Conservation (phyloP, 805 yeast species). For the Dipodascus geniculatus region DNA sequence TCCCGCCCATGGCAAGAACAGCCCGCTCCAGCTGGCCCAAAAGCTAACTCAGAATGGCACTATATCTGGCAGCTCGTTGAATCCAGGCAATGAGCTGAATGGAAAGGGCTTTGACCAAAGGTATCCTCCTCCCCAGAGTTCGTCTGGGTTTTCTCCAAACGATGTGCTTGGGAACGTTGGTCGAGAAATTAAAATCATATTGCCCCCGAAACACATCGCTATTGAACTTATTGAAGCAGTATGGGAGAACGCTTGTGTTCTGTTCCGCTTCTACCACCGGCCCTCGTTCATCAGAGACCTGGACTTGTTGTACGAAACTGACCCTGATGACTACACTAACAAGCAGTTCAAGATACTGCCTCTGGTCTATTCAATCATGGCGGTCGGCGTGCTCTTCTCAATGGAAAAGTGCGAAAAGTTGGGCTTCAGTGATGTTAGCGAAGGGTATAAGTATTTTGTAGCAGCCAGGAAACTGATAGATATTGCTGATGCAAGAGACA, state of each 20-base stretch:
- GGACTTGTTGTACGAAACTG: constrained; percentile 64
- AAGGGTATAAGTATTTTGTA: constrained; percentile 67
- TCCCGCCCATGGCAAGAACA: too few relatives aligned
- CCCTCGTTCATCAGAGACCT: constrained; percentile 68
- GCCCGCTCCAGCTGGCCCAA: background rate
- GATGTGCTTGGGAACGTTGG: constrained; percentile 14
- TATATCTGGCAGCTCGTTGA: background rate
- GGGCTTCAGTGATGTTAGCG: constrained; percentile 30
- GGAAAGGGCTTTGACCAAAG: background rate
- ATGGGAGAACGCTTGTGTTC: constrained; percentile 78
- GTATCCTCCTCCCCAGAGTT: constrained; percentile 2
- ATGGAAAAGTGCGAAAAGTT: constrained; percentile 34
- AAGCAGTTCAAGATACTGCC: constrained; percentile 69
- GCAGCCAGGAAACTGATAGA: constrained; percentile 74
- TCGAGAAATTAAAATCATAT: constrained; percentile 47
- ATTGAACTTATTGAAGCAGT: constrained; percentile 58
- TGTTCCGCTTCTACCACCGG: constrained; percentile 76
- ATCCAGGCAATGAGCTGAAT: background rate
- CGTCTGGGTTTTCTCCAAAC: background rate
- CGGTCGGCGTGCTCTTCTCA: constrained; percentile 69
- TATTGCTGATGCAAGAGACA: constrained; percentile 73
- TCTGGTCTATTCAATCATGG: constrained; percentile 73
- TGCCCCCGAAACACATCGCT: constrained; percentile 70
- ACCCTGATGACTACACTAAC: constrained; percentile 59
- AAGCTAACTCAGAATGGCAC: background rate